Evolutionary conservation across 768 basidiomycete species (phyloP).

Genomic region (Dioszegia hungarica): DNA sequence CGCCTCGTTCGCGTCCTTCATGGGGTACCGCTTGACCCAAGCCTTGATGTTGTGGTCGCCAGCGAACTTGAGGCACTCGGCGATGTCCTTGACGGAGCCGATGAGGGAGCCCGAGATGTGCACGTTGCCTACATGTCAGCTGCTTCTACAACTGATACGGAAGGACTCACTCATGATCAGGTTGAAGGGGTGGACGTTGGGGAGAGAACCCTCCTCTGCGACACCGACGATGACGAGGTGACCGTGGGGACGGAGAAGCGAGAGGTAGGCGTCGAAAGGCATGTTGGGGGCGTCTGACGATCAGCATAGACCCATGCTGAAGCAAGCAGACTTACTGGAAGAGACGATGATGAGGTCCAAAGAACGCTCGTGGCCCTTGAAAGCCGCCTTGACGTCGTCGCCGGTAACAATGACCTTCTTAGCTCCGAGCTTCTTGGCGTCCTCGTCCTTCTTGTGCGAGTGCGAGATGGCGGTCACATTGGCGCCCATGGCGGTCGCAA

Average conservation of each 20-base stretch:
- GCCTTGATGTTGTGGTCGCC: slow-evolving; percentile 36
- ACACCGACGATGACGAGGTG: slow-evolving; percentile 42
- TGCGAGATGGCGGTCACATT: slow-evolving; percentile 62
- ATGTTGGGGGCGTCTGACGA: slow-evolving; percentile 33
- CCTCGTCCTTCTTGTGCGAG: slow-evolving; percentile 56
- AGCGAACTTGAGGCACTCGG: slow-evolving; percentile 27
- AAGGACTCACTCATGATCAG: slow-evolving; percentile 24
- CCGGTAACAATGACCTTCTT: slow-evolving; percentile 56
- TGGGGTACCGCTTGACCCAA: slow-evolving; percentile 36
- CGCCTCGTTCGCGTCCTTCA: slow-evolving; percentile 38
- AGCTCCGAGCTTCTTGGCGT: slow-evolving; percentile 60
- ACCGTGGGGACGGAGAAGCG: slow-evolving; percentile 37
- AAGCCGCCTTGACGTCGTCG: slow-evolving; percentile 38
- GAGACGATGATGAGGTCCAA: slow-evolving; percentile 51
- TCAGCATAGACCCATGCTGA: slow-evolving; percentile 25
- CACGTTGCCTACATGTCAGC: slow-evolving; percentile 52
- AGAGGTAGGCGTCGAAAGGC: slow-evolving; percentile 38
- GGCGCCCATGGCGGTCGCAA: slow-evolving; percentile 57
- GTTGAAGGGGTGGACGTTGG: slow-evolving; percentile 43
- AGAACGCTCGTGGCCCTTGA: slow-evolving; percentile 41
- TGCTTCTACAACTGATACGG: slow-evolving; percentile 29
- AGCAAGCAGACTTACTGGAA: slow-evolving; percentile 47
- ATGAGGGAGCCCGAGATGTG: slow-evolving; percentile 36
- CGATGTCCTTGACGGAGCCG: slow-evolving; percentile 29
- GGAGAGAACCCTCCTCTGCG: slow-evolving; percentile 50